Evolutionary conservation across 78 protist genomes (phyloP).

Genomic region (Pigoraptor vietnamica): DNA sequence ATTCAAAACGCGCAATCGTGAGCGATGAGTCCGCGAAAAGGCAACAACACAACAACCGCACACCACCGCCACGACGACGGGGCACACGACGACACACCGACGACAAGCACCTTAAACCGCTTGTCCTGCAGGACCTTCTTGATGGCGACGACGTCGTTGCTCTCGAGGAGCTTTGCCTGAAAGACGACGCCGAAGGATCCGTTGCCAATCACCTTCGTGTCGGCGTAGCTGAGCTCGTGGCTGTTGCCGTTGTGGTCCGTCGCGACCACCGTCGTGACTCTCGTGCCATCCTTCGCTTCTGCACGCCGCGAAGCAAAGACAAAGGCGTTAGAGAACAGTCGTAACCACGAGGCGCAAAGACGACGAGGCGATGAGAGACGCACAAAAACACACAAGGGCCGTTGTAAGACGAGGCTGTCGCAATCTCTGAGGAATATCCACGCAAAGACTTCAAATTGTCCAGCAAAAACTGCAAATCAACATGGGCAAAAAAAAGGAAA

Average conservation of each 20-base stretch:
- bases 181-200: constrained; percentile 99
- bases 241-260: neutral
- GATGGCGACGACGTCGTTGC: constrained; percentile 92
- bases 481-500: too few relatives aligned
- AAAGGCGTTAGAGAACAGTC: neutral
- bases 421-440: too few relatives aligned
- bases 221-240: constrained; percentile 45
- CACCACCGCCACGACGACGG: neutral
- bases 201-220: constrained; percentile 84
- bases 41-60: neutral
- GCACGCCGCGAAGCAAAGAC: neutral
- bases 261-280: constrained; percentile 16
- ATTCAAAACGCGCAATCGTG: neutral
- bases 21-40: neutral
- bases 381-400: neutral
- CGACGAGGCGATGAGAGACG: neutral
- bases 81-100: neutral
- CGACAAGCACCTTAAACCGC: constrained; percentile 85
- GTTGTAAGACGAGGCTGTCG: neutral
- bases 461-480: too few relatives aligned
- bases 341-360: too few relatives aligned
- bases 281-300: neutral
- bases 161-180: constrained; percentile 63
- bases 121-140: constrained; percentile 97
- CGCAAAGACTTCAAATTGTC: too few relatives aligned